phyloP scores from a whole-genome alignment of 495 filamentous ascomycete species.

The Penicillium psychrofluorescens region DNA sequence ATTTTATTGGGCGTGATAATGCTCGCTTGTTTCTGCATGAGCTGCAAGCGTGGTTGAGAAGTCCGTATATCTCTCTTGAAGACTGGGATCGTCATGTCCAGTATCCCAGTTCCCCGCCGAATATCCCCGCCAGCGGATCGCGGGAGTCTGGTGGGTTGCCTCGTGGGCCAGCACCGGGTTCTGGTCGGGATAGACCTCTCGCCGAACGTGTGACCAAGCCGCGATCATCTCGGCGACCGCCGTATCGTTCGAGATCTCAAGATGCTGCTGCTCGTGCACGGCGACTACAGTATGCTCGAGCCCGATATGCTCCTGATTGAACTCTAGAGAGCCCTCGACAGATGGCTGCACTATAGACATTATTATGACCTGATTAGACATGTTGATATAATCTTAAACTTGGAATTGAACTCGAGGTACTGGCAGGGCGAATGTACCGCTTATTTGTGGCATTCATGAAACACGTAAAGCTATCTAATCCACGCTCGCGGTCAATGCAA shows the following conservation, averaged over 20 bases:
- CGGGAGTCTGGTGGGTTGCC: neutral
- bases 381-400: constrained; percentile 1
- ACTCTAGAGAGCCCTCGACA: neutral
- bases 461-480: constrained; percentile 2
- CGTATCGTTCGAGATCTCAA: constrained; percentile 8
- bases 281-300: constrained; percentile 22
- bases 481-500: constrained; percentile 17
- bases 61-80: constrained; percentile 59
- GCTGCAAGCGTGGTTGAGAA: constrained; percentile 70
- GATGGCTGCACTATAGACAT: constrained; percentile 7
- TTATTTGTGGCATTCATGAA: too few relatives aligned
- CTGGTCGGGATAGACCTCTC: constrained; percentile 2
- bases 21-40: constrained; percentile 80
- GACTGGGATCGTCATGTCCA: constrained; percentile 81
- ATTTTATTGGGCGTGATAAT: constrained; percentile 76
- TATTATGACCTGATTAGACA: neutral
- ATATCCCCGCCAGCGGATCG: neutral
- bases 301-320: constrained; percentile 36
- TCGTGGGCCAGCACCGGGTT: constrained; percentile 19
- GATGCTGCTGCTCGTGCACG: constrained; percentile 16
- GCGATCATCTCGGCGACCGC: neutral
- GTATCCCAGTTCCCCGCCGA: constrained; percentile 39
- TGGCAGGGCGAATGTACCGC: too few relatives aligned
- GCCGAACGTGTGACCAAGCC: too few relatives aligned
- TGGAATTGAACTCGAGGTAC: too few relatives aligned